phyloP scores from a whole-genome alignment of 768 basidiomycete species.

The Tricholoma matsutake region DNA sequence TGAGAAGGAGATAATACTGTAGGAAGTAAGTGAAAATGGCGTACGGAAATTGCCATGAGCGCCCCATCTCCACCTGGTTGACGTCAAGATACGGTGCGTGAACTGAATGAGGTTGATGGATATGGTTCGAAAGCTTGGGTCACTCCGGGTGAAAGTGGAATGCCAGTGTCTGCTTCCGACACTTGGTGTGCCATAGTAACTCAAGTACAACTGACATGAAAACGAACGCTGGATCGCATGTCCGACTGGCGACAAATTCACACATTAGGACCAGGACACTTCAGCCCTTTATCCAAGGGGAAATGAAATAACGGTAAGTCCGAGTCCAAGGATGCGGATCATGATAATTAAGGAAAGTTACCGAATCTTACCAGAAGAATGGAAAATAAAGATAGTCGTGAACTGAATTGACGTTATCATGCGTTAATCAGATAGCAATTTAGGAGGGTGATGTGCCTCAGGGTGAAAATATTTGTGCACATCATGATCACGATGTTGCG shows the following conservation, averaged over 20 bases:
- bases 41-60: conserved; percentile 1
- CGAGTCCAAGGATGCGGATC: not conserved
- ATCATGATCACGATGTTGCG: too few relatives aligned
- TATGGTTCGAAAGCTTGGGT: not conserved
- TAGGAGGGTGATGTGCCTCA: too few relatives aligned
- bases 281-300: not conserved
- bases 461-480: too few relatives aligned
- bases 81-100: conserved; percentile 1
- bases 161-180: not conserved
- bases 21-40: not conserved
- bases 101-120: not conserved
- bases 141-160: not conserved
- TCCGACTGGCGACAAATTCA: not conserved
- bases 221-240: not conserved
- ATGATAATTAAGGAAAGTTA: not conserved
- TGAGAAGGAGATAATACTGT: not conserved
- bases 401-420: too few relatives aligned
- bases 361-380: not conserved
- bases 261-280: not conserved
- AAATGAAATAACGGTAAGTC: not conserved
- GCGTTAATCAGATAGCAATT: too few relatives aligned
- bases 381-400: not conserved
- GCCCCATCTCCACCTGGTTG: not conserved
- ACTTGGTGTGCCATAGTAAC: not conserved
- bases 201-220: not conserved